Evolutionary conservation across 192 early-diverging fungal species (phyloP).

Genomic region (Backusella psychrophila): DNA sequence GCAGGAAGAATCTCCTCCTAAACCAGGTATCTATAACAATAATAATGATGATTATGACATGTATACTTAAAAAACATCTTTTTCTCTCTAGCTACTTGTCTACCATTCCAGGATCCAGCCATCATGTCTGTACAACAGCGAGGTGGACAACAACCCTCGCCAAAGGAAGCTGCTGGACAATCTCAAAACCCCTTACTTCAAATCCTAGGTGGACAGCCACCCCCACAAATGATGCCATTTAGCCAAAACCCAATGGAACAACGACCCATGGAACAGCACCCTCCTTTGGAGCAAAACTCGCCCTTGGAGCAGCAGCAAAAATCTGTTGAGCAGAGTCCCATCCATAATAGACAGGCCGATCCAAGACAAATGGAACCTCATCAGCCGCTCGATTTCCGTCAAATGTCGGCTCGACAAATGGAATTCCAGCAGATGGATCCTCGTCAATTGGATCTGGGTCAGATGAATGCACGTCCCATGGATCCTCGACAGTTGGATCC

Average conservation of each 20-base stretch:
- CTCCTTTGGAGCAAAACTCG: background rate
- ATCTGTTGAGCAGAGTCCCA: background rate
- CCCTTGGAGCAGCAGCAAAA: background rate
- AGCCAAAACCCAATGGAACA: background rate
- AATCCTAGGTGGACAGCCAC: slow-evolving; percentile 9
- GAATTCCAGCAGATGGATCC: slow-evolving; percentile 10
- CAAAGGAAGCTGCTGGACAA: background rate
- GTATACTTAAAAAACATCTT: background rate
- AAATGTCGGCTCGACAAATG: background rate
- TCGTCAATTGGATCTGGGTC: slow-evolving; percentile 20
- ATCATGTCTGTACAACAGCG: slow-evolving; percentile 52
- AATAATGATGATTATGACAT: background rate
- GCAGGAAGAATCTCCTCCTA: slow-evolving; percentile 8
- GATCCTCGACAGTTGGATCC: background rate
- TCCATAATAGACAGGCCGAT: background rate
- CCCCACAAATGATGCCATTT: slow-evolving; percentile 4
- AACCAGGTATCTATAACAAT: background rate
- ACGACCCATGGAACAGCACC: slow-evolving; percentile 3
- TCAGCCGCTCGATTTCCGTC: background rate
- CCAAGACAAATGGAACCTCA: background rate
- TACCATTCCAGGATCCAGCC: slow-evolving; percentile 58
- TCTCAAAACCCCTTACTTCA: slow-evolving; percentile 15
- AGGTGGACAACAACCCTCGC: background rate
- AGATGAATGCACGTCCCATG: background rate
- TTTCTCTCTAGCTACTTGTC: slow-evolving; percentile 11